These are phyloP conservation scores for Lactarius deliciosus DNA, from an alignment of 768 basidiomycete genomes.

Conservation along the genomic window DNA sequence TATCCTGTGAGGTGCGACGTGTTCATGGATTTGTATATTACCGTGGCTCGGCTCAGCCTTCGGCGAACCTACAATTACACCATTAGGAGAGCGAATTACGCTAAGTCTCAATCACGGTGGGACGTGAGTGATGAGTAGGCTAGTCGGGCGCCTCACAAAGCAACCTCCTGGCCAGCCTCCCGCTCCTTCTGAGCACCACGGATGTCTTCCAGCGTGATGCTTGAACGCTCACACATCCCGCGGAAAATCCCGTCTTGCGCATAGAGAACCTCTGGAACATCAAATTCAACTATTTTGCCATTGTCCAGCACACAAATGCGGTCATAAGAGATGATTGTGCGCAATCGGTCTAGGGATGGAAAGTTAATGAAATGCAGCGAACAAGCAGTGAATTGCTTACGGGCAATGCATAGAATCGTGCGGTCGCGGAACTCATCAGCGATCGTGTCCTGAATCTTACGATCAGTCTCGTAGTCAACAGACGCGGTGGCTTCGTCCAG, in stretches of 20 bases:
- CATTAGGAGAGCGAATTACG: neutral
- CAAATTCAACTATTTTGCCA: slow-evolving; percentile 82
- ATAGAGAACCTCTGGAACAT: slow-evolving; percentile 71
- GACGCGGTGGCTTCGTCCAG: slow-evolving; percentile 94
- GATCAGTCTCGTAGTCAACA: slow-evolving; percentile 87
- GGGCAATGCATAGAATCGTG: slow-evolving; percentile 86
- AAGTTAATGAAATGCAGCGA: neutral
- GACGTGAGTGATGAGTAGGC: neutral
- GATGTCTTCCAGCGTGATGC: slow-evolving; percentile 73
- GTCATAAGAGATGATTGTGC: slow-evolving; percentile 87
- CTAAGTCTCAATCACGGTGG: neutral
- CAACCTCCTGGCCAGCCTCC: slow-evolving; percentile 13
- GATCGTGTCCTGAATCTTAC: slow-evolving; percentile 90
- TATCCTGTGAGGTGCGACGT: neutral
- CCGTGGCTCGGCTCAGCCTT: neutral
- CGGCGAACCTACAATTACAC: neutral
- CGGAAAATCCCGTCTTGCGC: slow-evolving; percentile 66
- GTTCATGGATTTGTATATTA: neutral
- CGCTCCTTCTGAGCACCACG: slow-evolving; percentile 37
- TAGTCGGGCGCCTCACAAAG: neutral
- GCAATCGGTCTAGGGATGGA: slow-evolving; percentile 60
- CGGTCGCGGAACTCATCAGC: slow-evolving; percentile 77
- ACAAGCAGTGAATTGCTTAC: slow-evolving; percentile 44
- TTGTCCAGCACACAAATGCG: slow-evolving; percentile 85
- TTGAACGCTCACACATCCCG: slow-evolving; percentile 84